Base-by-base conservation (phyloP, 1,284 basidiomycete species). In the Macrocystidia cucumis region DNA sequence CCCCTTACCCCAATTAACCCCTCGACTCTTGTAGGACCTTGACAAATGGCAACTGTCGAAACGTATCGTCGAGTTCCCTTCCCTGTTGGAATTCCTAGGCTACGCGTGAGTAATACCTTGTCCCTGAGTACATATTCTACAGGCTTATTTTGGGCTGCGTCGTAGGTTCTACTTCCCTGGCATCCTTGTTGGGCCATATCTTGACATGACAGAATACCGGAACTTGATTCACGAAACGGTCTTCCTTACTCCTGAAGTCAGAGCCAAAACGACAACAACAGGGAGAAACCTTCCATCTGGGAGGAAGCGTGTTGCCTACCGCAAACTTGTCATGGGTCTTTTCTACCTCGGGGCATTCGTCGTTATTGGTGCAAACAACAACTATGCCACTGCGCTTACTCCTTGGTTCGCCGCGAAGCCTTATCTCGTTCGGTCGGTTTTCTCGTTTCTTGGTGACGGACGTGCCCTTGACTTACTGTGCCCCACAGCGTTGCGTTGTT, bases 121-220 rank as follows among this genome's bases (percentile, higher is more conserved):
- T 5, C 11, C 9, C 17, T 20, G 25, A 3, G 22, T 6, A 34
- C 4, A 24, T 32, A n/a, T 20, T 38, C 3, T n/a, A 18, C 25
- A 21, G 23, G 13, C 3, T 21, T 24, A 21, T n/a, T 25, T 13
- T 29, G 14, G 9, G 37, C 3, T 11, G 19, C 11, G 23, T 23
- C 13, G 7, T 46, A 91, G 88, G 28, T 86, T 97, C 60, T 99
- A 96, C 65, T 98, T 97, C 65, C 96, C 96, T 2, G 91, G 92
- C 5, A 70, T 96, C 39, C 75, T 98, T 28, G 85, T 96, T 37
- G 95, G 95, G 4, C 95, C 96, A 0, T 89, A 87, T 38, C 76
- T 92, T 40, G 88, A 93, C 46, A 97, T 82, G 50, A 66, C 72
- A 2, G 84, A 91, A 29, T 98, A 98, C 61, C 71, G 71, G 42